Evolutionary conservation across 106 monocot genomes (phyloP), one percentile per base, ranked within the genome.

Genomic region (Acorus calamus): DNA sequence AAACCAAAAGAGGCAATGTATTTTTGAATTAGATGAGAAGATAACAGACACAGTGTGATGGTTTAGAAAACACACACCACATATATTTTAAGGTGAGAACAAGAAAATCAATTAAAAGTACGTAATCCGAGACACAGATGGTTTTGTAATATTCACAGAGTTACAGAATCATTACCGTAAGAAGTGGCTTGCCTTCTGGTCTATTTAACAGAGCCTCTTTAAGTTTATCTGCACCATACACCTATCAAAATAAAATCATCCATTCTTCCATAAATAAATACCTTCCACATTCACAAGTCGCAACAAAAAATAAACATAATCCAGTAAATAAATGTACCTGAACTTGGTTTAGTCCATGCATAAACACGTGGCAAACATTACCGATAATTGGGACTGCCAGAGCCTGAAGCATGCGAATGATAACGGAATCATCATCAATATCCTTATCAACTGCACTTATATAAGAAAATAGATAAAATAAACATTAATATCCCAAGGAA

Each of bases 271-370:
- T 47, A 45, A 14, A 44, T 49, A 63, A 10, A 63, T 56, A 14
- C 4, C 12, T 14, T 44, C 41, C 7, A 10, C 4, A 42, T 45
- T 42, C 14, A 46, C 48, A 45, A 8, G 9, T 8, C 60, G 54
- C 4, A 11, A 14, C 11, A 3, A 10, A 72, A 45, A 28, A 42
- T 4, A 60, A 28, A 55, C 49, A 51, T 46, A 66, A 44, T 47
- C 57, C 4, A n/a, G 5, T 46, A 4, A 59, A 11, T 11, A 49
- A 44, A 49, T 47, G 11, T 81, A 93, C 85, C 93, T 86, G 80
- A 56, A 89, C 68, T 65, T 67, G 53, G 63, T 86, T 93, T 41
- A 93, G 77, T 7, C 93, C 93, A 73, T 86, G 93, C 93, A 93
- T 89, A 73, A 93, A 93, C 14, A 76, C 80, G 79, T 93, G 80